Conservation (phyloP, 192 early-diverging fungal species). For the Backusella luteola region DNA sequence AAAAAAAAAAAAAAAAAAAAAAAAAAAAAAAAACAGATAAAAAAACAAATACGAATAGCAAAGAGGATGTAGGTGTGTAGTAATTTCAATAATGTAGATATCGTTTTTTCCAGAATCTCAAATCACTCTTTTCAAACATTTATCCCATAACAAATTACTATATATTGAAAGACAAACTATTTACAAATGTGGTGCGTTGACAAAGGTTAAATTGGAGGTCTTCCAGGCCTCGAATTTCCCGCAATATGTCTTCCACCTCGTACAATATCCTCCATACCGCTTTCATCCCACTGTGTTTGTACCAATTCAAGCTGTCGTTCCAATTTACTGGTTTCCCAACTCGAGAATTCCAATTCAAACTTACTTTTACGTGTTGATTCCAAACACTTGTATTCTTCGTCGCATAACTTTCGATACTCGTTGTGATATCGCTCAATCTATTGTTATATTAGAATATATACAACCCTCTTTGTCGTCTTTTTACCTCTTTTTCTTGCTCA, state of each 20-base stretch:
- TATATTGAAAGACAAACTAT: background rate
- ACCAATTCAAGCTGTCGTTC: slow-evolving; percentile 36
- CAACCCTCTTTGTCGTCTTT: background rate
- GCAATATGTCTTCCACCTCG: background rate
- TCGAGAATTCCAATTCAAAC: slow-evolving; percentile 27
- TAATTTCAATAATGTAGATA: too few species aligned
- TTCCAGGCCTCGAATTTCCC: background rate
- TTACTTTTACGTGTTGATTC: slow-evolving; percentile 16
- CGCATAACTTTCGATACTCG: slow-evolving; percentile 24
- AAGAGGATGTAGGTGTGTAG: too few species aligned
- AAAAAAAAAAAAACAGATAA: too few species aligned
- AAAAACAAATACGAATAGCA: too few species aligned
- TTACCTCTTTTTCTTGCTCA: slow-evolving; percentile 36
- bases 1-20: background rate
- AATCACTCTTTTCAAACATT: too few species aligned
- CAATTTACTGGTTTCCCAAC: slow-evolving; percentile 33
- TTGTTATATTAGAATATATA: background rate
- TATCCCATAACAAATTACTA: background rate
- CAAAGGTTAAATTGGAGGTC: background rate
- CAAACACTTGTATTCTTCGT: slow-evolving; percentile 24
- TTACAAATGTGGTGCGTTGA: too few species aligned
- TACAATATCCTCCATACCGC: slow-evolving; percentile 24
- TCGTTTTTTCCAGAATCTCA: too few species aligned
- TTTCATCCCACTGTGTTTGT: slow-evolving; percentile 32
- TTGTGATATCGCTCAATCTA: slow-evolving; percentile 29